Evolutionary conservation across 768 basidiomycete genomes (phyloP).

Genomic region (Hemileccinum rubropunctum): DNA sequence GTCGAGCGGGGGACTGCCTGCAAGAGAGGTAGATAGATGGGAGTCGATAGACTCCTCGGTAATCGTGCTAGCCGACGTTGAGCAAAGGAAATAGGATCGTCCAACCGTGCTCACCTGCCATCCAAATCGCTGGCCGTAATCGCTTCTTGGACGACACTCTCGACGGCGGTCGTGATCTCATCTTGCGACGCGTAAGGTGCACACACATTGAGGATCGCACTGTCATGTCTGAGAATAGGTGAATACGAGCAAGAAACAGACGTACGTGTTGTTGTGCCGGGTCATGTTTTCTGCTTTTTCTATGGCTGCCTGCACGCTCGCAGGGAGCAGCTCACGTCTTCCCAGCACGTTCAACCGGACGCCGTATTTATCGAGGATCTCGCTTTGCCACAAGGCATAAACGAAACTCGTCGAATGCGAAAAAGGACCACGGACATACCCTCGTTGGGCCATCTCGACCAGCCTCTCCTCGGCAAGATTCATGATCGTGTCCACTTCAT

Average conservation of each 20-base stretch:
- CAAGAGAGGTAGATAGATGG: constrained; percentile 62
- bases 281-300: constrained; percentile 76
- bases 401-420: background rate
- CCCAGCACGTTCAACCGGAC: constrained; percentile 86
- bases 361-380: constrained; percentile 76
- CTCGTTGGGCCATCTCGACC: constrained; percentile 72
- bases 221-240: constrained; percentile 33
- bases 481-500: constrained; percentile 90
- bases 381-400: constrained; percentile 43
- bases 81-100: too few species aligned
- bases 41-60: constrained; percentile 67
- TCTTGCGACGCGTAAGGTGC: constrained; percentile 92
- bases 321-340: constrained; percentile 69
- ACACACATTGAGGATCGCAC: constrained; percentile 87
- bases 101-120: constrained; percentile 17
- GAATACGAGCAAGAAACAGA: background rate
- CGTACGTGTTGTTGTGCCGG: constrained; percentile 63
- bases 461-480: constrained; percentile 75
- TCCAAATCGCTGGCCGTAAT: constrained; percentile 32
- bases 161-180: constrained; percentile 82
- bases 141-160: constrained; percentile 31
- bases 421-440: constrained; percentile 48
- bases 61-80: constrained; percentile 38
- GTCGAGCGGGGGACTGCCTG: constrained; percentile 78
- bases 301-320: constrained; percentile 66